These are phyloP conservation scores for Trypanosoma avium DNA, from an alignment of 208 protist genomes.

Conservation along the genomic window DNA sequence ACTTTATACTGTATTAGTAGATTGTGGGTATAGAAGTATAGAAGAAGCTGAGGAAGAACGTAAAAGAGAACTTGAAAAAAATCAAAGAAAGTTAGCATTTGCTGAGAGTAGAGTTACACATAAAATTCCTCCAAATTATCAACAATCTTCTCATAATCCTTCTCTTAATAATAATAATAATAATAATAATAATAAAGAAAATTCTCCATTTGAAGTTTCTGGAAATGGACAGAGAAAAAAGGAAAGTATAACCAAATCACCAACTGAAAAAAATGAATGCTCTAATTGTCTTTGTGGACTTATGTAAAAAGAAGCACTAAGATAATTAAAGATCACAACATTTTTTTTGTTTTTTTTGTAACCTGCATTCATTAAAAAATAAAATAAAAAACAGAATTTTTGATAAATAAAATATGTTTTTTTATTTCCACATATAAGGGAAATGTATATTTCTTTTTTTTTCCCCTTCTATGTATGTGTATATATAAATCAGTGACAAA, in stretches of 20 bases:
- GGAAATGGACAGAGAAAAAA: neutral
- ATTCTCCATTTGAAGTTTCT: neutral
- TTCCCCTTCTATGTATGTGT: no score
- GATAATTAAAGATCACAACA: neutral
- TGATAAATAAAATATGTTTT: no score
- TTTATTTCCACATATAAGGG: no score
- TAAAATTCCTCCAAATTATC: neutral
- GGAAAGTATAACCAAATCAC: neutral
- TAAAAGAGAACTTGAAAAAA: neutral
- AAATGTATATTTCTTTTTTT: no score
- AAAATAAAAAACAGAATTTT: no score
- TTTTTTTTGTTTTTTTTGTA: conserved; percentile 22
- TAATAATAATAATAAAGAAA: no score
- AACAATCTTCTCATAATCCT: neutral
- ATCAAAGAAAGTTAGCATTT: neutral
- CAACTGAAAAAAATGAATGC: neutral
- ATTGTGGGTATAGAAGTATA: conserved; percentile 59
- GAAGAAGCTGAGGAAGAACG: conserved; percentile 8
- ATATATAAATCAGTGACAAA: no score
- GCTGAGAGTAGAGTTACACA: neutral
- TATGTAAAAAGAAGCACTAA: conserved; percentile 16
- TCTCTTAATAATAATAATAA: no score
- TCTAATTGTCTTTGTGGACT: conserved; percentile 27
- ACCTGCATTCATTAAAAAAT: no score
- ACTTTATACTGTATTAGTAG: conserved; percentile 58